A percentile compares a stretch with the other conserved stretches of the same genome.
Evolutionary conservation across 306 rosid species (phyloP).

Genomic region (Oemleria cerasiformis): DNA sequence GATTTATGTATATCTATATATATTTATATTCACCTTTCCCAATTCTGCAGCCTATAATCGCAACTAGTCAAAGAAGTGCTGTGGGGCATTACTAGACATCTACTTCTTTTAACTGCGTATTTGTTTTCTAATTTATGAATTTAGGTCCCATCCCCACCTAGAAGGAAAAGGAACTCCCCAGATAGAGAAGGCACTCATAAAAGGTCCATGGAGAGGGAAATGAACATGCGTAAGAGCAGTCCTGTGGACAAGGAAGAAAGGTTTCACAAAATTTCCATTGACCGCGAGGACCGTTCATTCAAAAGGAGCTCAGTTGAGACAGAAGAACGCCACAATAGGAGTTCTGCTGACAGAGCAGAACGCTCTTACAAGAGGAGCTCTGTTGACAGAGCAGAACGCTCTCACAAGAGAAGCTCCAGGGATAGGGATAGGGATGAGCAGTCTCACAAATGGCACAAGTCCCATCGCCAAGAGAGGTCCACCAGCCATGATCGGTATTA

Average conservation of each 20-base stretch:
- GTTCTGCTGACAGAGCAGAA: constrained; percentile 38
- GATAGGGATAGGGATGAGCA: constrained; percentile 40
- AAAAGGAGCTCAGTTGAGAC: constrained; percentile 24
- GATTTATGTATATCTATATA: too few relatives aligned
- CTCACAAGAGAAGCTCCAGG: constrained; percentile 16
- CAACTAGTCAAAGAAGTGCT: background rate
- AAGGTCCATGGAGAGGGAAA: constrained; percentile 33
- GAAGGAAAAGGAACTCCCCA: constrained; percentile 45
- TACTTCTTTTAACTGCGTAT: background rate
- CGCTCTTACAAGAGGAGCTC: constrained; percentile 31
- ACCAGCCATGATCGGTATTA: background rate
- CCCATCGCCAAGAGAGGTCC: constrained; percentile 33
- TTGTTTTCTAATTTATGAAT: constrained; percentile 5
- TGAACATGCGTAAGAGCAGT: constrained; percentile 17
- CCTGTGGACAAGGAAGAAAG: constrained; percentile 29
- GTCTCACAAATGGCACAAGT: constrained; percentile 41
- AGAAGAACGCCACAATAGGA: constrained; percentile 34
- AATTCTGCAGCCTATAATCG: background rate
- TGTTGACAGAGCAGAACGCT: constrained; percentile 24
- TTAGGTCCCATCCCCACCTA: constrained; percentile 84
- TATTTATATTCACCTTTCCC: too few relatives aligned
- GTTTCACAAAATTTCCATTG: constrained; percentile 26
- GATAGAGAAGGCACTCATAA: constrained; percentile 37
- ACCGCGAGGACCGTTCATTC: constrained; percentile 28
- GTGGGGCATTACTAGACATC: background rate